phyloP scores from a whole-genome alignment of 257 asterid species.

The Rauvolfia tetraphylla region DNA sequence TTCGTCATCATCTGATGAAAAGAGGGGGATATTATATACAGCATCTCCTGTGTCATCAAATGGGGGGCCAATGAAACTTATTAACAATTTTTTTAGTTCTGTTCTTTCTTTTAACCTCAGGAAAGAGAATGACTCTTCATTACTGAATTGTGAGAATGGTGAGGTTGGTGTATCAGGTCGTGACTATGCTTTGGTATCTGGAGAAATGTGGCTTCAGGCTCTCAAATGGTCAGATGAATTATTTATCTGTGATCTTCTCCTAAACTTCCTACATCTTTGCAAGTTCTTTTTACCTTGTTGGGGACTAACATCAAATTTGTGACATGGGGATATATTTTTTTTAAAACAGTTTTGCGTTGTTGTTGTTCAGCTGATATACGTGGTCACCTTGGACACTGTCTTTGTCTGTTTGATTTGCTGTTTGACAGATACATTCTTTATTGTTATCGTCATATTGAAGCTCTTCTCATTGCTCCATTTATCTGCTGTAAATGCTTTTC shows the following conservation, averaged over 20 bases:
- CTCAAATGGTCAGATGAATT: conserved; percentile 60
- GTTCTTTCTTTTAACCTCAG: conserved; percentile 72
- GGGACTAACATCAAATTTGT: background rate
- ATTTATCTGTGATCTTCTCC: background rate
- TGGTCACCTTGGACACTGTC: background rate
- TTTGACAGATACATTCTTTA: background rate
- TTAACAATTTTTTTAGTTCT: conserved; percentile 74
- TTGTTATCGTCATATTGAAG: background rate
- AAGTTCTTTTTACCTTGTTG: background rate
- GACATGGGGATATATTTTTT: background rate
- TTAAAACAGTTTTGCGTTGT: background rate
- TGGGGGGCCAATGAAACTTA: conserved; percentile 86
- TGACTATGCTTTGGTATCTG: conserved; percentile 87
- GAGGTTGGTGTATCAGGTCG: conserved; percentile 71
- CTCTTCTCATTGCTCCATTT: background rate
- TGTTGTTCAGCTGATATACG: background rate
- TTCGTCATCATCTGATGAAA: conserved; percentile 41
- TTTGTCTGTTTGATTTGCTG: background rate
- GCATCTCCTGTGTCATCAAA: conserved; percentile 59
- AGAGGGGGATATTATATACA: conserved; percentile 57
- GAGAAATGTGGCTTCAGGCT: conserved; percentile 78
- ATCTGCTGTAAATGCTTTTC: background rate
- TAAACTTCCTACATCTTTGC: background rate
- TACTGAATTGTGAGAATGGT: conserved; percentile 43
- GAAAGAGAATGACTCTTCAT: conserved; percentile 57